Base-by-base conservation (phyloP, 495 filamentous ascomycete species). In the Chaetomium fimeti region DNA sequence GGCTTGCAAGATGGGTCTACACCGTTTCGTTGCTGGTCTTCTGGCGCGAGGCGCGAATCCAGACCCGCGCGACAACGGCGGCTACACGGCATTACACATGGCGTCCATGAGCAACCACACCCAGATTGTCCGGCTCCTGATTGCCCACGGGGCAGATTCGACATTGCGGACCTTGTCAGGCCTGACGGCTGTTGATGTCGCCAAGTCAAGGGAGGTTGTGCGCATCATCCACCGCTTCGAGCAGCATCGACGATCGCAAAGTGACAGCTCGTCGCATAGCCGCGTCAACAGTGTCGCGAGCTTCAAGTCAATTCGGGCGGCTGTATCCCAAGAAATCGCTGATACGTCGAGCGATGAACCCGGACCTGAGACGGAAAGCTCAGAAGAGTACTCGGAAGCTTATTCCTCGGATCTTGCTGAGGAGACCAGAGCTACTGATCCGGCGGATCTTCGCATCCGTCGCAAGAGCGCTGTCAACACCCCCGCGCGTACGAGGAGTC, bases 11-110 rank as follows among this genome's bases (percentile, higher is more conserved):
- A 74, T 93, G 57, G 91, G 91, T 18, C 82, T 91, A 63, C 83
- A 85, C 53, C 85, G 90, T 18, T 88, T 96, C 66, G 89, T 88
- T 57, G 89, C 90, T n/a, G 90, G 86, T 24, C 84, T 96, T 20
- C 75, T 96, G 18, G 88, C 88, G 16, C 86, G 90, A 66, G 90
- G 91, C n/a, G 91, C 90, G 9, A 88, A 87, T 65, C 85, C 89
- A 1, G 86, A 93, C 67, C 74, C 86, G 24, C 83, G 87, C 64
- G 92, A 96, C 72, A 88, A 86, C 62, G 89, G 87, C 57, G 92
- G 92, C 29, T 93, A 91, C 73, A 90, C 90, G 13, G 86, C 92
- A 13, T 86, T 96, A 80, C 91, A 94, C 69, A 81, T 93, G 68
- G 92, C 92, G 32, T 86, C 89, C n/a, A 80, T 96, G 67, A 87